These are phyloP conservation scores for Calcarisporium arbuscula DNA, from an alignment of 2,329 filamentous ascomycete genomes.

Conservation along the genomic window DNA sequence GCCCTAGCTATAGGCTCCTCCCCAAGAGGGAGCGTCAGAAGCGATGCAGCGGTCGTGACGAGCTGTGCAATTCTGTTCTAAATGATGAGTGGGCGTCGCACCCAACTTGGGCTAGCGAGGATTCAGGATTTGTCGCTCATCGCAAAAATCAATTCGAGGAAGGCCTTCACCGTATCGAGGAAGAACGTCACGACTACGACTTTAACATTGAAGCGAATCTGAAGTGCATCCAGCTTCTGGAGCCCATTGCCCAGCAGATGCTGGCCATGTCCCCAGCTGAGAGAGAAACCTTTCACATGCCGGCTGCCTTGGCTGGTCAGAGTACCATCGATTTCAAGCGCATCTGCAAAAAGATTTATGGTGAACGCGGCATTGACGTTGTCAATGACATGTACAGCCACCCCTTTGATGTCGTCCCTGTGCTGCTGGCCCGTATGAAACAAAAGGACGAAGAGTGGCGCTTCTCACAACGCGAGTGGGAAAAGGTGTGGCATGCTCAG, in stretches of 20 bases:
- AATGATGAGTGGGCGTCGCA: slow-evolving; percentile 99
- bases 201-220: slow-evolving; percentile 95
- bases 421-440: slow-evolving; percentile 83
- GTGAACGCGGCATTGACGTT: slow-evolving; percentile 77
- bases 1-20: slow-evolving; percentile 88
- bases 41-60: slow-evolving; percentile 87
- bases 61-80: slow-evolving; percentile 85
- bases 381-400: slow-evolving; percentile 79
- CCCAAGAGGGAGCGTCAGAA: slow-evolving; percentile 88
- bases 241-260: slow-evolving; percentile 89
- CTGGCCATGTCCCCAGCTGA: slow-evolving; percentile 70
- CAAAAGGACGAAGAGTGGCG: slow-evolving; percentile 98
- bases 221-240: slow-evolving; percentile 91
- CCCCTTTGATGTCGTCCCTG: slow-evolving; percentile 81
- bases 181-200: slow-evolving; percentile 97
- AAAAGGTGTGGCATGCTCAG: slow-evolving; percentile 96
- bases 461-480: slow-evolving; percentile 94
- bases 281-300: slow-evolving; percentile 69
- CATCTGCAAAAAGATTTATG: slow-evolving; percentile 96
- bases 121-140: slow-evolving; percentile 95
- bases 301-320: slow-evolving; percentile 78
- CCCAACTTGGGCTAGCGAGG: slow-evolving; percentile 97
- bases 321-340: slow-evolving; percentile 96
- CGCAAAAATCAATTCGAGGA: slow-evolving; percentile 96
- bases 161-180: slow-evolving; percentile 89